Evolutionary conservation across 2,329 filamentous ascomycete species (phyloP).

Genomic region (Leptodontidium sp.): DNA sequence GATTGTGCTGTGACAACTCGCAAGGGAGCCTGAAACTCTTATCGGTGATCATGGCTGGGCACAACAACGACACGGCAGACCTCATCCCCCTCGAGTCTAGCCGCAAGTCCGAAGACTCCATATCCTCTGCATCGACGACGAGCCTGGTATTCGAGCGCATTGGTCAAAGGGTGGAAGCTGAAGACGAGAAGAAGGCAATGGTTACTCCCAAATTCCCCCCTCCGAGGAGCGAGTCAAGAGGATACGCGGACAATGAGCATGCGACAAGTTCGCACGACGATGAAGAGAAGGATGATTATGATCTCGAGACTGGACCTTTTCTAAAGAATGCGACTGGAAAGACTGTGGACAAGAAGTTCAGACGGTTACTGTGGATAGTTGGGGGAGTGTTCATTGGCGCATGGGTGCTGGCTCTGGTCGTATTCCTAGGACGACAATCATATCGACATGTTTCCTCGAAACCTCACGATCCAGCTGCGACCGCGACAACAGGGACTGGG

Average conservation of each 20-base stretch:
- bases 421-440: constrained; percentile 71
- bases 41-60: constrained; percentile 44
- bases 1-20: constrained; percentile 30
- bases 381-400: constrained; percentile 67
- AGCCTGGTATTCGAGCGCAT: constrained; percentile 84
- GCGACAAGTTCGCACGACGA: constrained; percentile 34
- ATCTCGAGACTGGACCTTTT: constrained; percentile 56
- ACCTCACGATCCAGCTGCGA: constrained; percentile 74
- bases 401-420: constrained; percentile 73
- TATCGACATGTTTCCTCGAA: constrained; percentile 71
- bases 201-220: constrained; percentile 43
- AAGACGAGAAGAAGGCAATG: constrained; percentile 37
- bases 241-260: constrained; percentile 43
- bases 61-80: constrained; percentile 41
- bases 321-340: constrained; percentile 51
- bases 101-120: constrained; percentile 54
- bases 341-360: constrained; percentile 71
- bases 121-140: constrained; percentile 83
- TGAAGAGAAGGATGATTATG: constrained; percentile 49
- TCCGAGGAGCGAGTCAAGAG: constrained; percentile 37
- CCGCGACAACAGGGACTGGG: constrained; percentile 66
- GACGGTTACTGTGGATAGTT: constrained; percentile 63
- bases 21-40: constrained; percentile 35
- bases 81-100: constrained; percentile 38
- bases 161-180: constrained; percentile 55